Percentiles rank a stretch among this genome's conserved stretches.
Evolutionary conservation across 2,329 filamentous ascomycete genomes (phyloP).

Genomic region (Diatrype stigma): DNA sequence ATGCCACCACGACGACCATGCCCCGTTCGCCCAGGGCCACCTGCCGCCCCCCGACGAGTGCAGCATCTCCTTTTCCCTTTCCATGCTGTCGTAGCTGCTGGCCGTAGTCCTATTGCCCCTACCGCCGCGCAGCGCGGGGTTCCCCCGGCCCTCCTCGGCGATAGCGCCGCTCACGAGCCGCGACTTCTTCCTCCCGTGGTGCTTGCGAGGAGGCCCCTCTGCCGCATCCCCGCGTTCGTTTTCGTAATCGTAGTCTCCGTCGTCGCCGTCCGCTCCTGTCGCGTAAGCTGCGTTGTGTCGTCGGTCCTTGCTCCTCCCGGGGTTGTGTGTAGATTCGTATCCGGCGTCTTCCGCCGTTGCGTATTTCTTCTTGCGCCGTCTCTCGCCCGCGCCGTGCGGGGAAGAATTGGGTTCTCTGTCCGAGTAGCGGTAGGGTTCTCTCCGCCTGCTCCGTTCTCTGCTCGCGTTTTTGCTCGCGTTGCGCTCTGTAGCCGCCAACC

Average conservation of each 20-base stretch:
- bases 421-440: not conserved
- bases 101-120: conserved; percentile 20
- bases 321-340: conserved; percentile 13
- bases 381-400: conserved; percentile 11
- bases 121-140: conserved; percentile 39
- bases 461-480: not conserved
- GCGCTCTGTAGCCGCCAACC: not conserved
- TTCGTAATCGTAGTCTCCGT: too few species aligned
- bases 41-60: conserved; percentile 38
- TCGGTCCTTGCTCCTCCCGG: conserved; percentile 10
- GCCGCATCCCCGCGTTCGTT: too few species aligned
- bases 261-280: conserved; percentile 15
- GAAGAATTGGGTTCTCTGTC: not conserved
- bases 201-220: conserved; percentile 24
- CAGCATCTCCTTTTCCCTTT: conserved; percentile 41
- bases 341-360: conserved; percentile 12
- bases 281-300: conserved; percentile 6
- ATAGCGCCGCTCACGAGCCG: conserved; percentile 67
- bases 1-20: conserved; percentile 23
- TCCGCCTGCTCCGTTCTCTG: not conserved
- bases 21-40: not conserved
- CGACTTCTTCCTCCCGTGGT: conserved; percentile 44
- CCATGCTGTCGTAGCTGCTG: conserved; percentile 45
- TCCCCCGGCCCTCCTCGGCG: conserved; percentile 60
- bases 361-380: conserved; percentile 9